phyloP scores from a whole-genome alignment of 345 rosid genomes.

The Iberis pinnata region DNA sequence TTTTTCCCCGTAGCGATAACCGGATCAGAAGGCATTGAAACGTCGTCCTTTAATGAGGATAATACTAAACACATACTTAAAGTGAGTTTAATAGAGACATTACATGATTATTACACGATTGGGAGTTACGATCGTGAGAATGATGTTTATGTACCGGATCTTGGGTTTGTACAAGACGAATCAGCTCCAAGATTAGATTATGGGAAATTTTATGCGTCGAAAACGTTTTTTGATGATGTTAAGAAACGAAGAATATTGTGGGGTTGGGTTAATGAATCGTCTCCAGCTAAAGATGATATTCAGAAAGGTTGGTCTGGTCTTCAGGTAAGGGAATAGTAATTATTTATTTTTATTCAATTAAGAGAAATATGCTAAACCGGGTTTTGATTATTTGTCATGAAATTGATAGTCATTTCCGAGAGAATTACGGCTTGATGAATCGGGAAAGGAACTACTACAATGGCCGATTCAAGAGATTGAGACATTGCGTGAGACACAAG shows the following conservation, averaged over 20 bases:
- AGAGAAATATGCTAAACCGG: not conserved
- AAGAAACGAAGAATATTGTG: slow-evolving; percentile 50
- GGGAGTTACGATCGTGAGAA: slow-evolving; percentile 36
- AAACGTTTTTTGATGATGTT: slow-evolving; percentile 50
- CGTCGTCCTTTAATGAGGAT: slow-evolving; percentile 11
- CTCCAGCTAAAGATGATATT: slow-evolving; percentile 30
- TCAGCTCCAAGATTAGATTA: slow-evolving; percentile 53
- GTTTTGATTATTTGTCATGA: not conserved
- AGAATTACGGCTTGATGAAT: slow-evolving; percentile 40
- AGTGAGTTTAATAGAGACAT: slow-evolving; percentile 41
- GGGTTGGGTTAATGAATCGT: slow-evolving; percentile 72
- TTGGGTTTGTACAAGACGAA: slow-evolving; percentile 37
- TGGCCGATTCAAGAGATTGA: slow-evolving; percentile 66
- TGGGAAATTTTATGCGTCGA: slow-evolving; percentile 68
- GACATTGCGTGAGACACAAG: slow-evolving; percentile 35
- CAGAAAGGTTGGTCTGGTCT: slow-evolving; percentile 30
- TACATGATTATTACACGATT: slow-evolving; percentile 41
- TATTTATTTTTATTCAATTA: too few species aligned
- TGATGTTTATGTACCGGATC: slow-evolving; percentile 45
- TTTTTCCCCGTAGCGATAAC: slow-evolving; percentile 46
- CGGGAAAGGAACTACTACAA: slow-evolving; percentile 50
- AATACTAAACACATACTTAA: slow-evolving; percentile 44
- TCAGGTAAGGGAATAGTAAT: slow-evolving; percentile 25
- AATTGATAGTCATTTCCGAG: slow-evolving; percentile 63
- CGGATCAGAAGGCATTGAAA: slow-evolving; percentile 23